Evolutionary conservation across 1,284 basidiomycete genomes (phyloP).

Genomic region (Tylopilus sp.): DNA sequence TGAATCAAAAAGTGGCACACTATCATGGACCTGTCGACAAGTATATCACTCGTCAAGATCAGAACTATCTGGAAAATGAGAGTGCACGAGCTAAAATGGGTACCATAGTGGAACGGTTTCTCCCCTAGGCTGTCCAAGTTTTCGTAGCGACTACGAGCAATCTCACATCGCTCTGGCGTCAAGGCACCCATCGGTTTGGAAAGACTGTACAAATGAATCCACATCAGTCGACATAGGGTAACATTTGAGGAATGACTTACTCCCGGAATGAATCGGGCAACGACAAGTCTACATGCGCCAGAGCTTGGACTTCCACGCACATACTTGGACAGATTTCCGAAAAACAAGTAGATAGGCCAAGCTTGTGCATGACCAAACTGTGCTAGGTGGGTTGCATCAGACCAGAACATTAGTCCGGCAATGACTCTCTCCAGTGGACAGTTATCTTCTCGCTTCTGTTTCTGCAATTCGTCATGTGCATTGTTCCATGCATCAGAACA

Average conservation of each 20-base stretch:
- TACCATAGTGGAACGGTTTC: slow-evolving; percentile 93
- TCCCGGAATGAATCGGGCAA: slow-evolving; percentile 80
- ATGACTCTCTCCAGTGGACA: no score
- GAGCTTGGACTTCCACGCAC: no score
- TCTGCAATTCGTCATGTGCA: no score
- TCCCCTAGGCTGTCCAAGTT: slow-evolving; percentile 87
- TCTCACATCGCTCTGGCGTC: slow-evolving; percentile 76
- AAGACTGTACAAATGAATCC: slow-evolving; percentile 57
- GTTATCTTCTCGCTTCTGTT: no score
- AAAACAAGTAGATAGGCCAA: no score
- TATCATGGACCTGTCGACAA: slow-evolving; percentile 80
- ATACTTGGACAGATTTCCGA: no score
- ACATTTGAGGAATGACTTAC: slow-evolving; percentile 53
- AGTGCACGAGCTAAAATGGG: slow-evolving; percentile 87
- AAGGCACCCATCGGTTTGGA: slow-evolving; percentile 94
- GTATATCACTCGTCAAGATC: slow-evolving; percentile 6
- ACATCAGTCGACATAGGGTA: slow-evolving; percentile 19
- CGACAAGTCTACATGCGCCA: slow-evolving; percentile 63
- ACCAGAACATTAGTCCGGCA: no score
- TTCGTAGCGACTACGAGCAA: slow-evolving; percentile 80
- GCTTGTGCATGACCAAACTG: no score
- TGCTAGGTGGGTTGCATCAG: no score
- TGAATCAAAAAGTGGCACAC: slow-evolving; percentile 96
- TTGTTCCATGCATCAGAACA: no score
- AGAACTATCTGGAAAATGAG: background rate